Conservation (phyloP, 2,329 filamentous ascomycete species). For the Botrytis paeoniae region DNA sequence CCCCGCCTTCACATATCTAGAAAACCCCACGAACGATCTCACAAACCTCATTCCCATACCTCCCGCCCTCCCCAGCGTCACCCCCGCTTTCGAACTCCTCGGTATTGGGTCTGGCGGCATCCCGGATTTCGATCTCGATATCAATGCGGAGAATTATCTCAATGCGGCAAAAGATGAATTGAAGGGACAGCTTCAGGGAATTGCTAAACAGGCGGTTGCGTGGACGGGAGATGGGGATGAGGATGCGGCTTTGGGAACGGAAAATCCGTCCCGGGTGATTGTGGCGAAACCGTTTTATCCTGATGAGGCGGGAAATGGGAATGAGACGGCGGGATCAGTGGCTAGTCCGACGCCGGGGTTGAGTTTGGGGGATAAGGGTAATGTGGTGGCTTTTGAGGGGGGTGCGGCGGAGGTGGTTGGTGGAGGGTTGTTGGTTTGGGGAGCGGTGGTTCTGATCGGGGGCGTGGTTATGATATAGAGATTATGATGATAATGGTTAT, state of each 20-base stretch:
- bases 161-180: background rate
- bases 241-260: background rate
- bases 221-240: background rate
- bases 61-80: background rate
- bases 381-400: background rate
- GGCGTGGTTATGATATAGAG: background rate
- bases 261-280: background rate
- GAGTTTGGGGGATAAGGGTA: background rate
- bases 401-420: background rate
- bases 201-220: background rate
- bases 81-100: background rate
- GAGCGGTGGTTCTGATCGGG: background rate
- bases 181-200: background rate
- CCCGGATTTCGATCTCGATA: background rate
- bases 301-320: background rate
- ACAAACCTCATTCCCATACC: background rate
- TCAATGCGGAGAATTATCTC: background rate
- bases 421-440: background rate
- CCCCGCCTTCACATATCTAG: background rate
- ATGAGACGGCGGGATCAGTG: slow-evolving; percentile 1
- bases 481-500: background rate
- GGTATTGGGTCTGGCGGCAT: background rate
- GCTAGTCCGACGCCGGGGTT: background rate
- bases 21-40: background rate
- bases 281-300: slow-evolving; percentile 6